Percentiles rank a stretch among this genome's conserved stretches.
phyloP scores from a whole-genome alignment of 164 flowering plant genomes.

The Protea cynaroides region DNA sequence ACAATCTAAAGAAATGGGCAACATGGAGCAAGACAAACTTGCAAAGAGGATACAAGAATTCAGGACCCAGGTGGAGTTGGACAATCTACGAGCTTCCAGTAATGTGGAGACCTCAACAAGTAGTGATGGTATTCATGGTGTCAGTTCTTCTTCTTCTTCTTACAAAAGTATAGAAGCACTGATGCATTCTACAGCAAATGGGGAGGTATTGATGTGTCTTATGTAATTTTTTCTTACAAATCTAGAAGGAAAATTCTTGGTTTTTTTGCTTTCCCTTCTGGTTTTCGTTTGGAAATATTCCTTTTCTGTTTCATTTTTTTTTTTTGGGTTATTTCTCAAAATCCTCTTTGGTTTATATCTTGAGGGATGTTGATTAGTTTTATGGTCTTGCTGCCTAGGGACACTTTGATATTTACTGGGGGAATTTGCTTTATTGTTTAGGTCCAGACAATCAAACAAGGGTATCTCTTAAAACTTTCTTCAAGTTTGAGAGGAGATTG shows the following conservation, averaged over 20 bases:
- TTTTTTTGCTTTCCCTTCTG: too few species aligned
- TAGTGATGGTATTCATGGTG: constrained; percentile 37
- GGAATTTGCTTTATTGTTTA: constrained; percentile 16
- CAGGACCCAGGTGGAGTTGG: constrained; percentile 76
- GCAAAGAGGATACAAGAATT: constrained; percentile 90
- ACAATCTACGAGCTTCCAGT: constrained; percentile 41
- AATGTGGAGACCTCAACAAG: constrained; percentile 38
- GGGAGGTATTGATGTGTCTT: constrained; percentile 38
- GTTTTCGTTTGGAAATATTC: too few species aligned
- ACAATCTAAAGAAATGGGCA: constrained; percentile 80
- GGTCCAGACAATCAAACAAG: constrained; percentile 86
- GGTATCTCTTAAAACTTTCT: constrained; percentile 79
- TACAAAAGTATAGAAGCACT: constrained; percentile 63
- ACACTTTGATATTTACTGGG: constrained; percentile 1
- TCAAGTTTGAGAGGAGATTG: constrained; percentile 78
- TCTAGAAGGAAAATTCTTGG: background rate
- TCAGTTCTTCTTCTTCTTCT: constrained; percentile 32
- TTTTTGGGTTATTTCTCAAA: too few species aligned
- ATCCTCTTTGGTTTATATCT: too few species aligned
- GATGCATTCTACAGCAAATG: constrained; percentile 59
- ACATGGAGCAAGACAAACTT: constrained; percentile 72
- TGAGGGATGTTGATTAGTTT: background rate
- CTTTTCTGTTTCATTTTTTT: too few species aligned
- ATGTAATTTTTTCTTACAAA: background rate
- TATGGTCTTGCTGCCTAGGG: background rate